Evolutionary conservation across 805 yeast genomes (phyloP).

Genomic region (Metschnikowia drakensbergensis): DNA sequence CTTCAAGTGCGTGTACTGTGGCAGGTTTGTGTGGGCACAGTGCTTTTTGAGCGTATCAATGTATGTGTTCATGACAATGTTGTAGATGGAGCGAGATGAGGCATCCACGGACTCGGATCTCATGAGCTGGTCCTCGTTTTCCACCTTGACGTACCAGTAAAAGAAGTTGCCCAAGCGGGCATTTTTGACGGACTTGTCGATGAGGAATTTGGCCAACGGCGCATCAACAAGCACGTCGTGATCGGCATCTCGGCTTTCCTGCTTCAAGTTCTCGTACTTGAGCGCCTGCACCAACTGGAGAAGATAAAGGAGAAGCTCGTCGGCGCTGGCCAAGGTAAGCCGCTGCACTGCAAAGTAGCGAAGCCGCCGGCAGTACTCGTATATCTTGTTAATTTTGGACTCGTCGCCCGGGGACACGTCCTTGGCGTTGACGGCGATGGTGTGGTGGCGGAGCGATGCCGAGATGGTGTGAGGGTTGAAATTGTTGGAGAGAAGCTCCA

Average conservation of each 20-base stretch:
- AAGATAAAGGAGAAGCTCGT: conserved; percentile 74
- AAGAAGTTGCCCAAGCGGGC: conserved; percentile 72
- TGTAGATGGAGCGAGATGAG: conserved; percentile 23
- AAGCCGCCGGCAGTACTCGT: conserved; percentile 51
- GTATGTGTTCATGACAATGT: conserved; percentile 37
- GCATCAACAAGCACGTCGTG: conserved; percentile 35
- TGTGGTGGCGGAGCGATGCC: conserved; percentile 12
- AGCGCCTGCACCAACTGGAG: conserved; percentile 90
- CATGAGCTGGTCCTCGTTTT: conserved; percentile 59
- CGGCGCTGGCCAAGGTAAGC: conserved; percentile 70
- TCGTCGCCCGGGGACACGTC: conserved; percentile 23
- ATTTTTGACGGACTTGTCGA: conserved; percentile 64
- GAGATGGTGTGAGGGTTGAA: conserved; percentile 50
- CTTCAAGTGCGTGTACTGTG: conserved; percentile 39
- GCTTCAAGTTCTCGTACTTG: conserved; percentile 58
- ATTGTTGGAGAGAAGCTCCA: conserved; percentile 78
- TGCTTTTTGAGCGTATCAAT: conserved; percentile 34
- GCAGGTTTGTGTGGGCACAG: conserved; percentile 26
- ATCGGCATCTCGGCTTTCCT: conserved; percentile 5
- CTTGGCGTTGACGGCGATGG: conserved; percentile 12
- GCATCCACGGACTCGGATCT: background rate
- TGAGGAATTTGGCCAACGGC: conserved; percentile 70
- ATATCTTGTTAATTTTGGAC: conserved; percentile 29
- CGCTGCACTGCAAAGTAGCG: conserved; percentile 87
- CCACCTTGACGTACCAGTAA: conserved; percentile 91